Evolutionary conservation across 108 stramenopile genomes (phyloP).

Genomic region (Parietichytrium sp.): DNA sequence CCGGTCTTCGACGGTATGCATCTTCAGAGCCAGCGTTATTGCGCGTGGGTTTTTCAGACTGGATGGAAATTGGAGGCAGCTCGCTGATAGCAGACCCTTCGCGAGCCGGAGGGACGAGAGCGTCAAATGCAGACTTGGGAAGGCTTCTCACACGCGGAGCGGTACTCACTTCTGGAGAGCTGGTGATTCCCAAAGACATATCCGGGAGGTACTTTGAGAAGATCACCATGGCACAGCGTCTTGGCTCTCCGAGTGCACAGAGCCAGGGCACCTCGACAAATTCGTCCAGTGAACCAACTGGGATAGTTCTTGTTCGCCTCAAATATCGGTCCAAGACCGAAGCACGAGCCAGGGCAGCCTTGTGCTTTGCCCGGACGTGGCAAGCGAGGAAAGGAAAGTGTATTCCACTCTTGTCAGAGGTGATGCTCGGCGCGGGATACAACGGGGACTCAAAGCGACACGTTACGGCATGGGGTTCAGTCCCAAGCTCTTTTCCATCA

Average conservation of each 20-base stretch:
- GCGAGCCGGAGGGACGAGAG: too few species aligned
- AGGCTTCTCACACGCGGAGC: slow-evolving; percentile 5
- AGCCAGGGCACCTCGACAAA: not conserved
- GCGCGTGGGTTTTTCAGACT: slow-evolving; percentile 6
- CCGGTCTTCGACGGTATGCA: too few species aligned
- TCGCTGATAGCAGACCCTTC: too few species aligned
- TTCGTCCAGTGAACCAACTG: not conserved
- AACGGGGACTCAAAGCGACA: not conserved
- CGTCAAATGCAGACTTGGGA: slow-evolving; percentile 16
- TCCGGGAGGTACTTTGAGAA: not conserved
- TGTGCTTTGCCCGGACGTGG: slow-evolving; percentile 30
- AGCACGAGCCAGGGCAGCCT: not conserved
- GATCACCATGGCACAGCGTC: slow-evolving; percentile 22
- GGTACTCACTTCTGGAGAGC: slow-evolving; percentile 22
- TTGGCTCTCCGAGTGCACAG: not conserved
- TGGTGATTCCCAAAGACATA: not conserved
- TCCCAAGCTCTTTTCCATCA: not conserved
- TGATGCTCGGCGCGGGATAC: not conserved
- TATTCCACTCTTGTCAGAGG: not conserved
- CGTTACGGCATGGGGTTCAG: not conserved
- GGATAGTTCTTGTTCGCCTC: slow-evolving; percentile 6
- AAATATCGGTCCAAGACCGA: not conserved
- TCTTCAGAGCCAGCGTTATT: not conserved
- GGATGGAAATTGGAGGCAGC: slow-evolving; percentile 23
- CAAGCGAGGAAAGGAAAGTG: not conserved